Percentiles rank a stretch among this genome's conserved stretches.
Evolutionary conservation across 1,284 basidiomycete species (phyloP).

Genomic region (Pascua guehoae): DNA sequence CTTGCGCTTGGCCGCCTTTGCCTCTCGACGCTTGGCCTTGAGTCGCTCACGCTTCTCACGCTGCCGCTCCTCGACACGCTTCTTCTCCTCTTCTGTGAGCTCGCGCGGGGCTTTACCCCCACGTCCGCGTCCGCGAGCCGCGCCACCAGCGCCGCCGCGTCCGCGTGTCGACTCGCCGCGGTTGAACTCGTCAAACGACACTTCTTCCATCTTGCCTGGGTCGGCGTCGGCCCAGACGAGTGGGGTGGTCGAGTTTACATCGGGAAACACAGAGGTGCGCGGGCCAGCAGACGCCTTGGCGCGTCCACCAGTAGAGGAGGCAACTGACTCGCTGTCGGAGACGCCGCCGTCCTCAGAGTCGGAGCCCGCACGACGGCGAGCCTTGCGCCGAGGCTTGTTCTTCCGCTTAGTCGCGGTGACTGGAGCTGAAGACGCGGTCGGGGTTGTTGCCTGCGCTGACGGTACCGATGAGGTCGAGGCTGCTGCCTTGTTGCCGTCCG

Average conservation of each 20-base stretch:
- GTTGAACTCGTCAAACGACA: conserved; percentile 31
- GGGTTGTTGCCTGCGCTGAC: too few species aligned
- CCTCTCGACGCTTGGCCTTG: conserved; percentile 34
- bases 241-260: conserved; percentile 28
- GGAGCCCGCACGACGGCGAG: conserved; percentile 14
- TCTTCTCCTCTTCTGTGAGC: conserved; percentile 30
- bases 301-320: background rate
- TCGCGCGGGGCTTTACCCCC: conserved; percentile 18
- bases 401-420: conserved; percentile 4
- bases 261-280: conserved; percentile 21
- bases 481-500: background rate
- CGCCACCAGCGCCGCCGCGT: conserved; percentile 2
- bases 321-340: conserved; percentile 1
- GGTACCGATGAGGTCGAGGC: background rate
- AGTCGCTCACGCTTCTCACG: conserved; percentile 29
- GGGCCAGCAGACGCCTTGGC: background rate
- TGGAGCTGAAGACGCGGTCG: background rate
- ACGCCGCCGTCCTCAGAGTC: conserved; percentile 9
- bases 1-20: conserved; percentile 21
- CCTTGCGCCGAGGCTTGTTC: conserved; percentile 10
- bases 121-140: conserved; percentile 3
- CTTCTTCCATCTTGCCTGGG: conserved; percentile 4
- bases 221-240: conserved; percentile 28
- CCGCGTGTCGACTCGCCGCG: conserved; percentile 8
- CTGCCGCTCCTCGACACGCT: conserved; percentile 24